Evolutionary conservation across 2,329 filamentous ascomycete species (phyloP).

Genomic region (Corniculantispora saksenae): DNA sequence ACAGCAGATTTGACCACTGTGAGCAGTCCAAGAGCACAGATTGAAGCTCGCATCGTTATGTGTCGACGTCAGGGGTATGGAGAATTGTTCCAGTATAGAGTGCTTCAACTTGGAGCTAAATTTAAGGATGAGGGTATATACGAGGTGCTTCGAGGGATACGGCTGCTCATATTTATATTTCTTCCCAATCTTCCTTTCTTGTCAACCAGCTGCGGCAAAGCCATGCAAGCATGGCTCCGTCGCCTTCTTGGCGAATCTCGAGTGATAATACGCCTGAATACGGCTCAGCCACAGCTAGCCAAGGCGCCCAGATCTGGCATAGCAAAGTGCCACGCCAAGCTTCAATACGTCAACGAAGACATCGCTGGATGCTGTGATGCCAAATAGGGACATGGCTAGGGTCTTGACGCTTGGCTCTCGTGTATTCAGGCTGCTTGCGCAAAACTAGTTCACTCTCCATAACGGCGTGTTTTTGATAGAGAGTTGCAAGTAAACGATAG

Average conservation of each 20-base stretch:
- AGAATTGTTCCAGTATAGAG: background rate
- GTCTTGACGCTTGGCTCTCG: background rate
- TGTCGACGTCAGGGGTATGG: background rate
- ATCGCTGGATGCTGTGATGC: background rate
- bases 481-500: background rate
- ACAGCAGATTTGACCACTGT: background rate
- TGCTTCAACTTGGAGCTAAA: background rate
- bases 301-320: no score
- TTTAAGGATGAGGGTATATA: background rate
- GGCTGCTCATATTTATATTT: background rate
- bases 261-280: background rate
- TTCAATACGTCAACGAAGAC: background rate
- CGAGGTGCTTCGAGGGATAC: no score
- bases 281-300: background rate
- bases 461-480: no score
- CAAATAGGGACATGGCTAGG: background rate
- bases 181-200: background rate
- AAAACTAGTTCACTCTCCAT: background rate
- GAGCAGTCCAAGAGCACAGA: background rate
- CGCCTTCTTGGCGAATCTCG: background rate
- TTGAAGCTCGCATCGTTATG: background rate
- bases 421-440: background rate
- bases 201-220: background rate
- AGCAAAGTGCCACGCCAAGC: slow-evolving; percentile 3
- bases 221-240: background rate